Conservation (phyloP, 1,139 yeast genomes). For the Trichomonascaceae sp. region DNA sequence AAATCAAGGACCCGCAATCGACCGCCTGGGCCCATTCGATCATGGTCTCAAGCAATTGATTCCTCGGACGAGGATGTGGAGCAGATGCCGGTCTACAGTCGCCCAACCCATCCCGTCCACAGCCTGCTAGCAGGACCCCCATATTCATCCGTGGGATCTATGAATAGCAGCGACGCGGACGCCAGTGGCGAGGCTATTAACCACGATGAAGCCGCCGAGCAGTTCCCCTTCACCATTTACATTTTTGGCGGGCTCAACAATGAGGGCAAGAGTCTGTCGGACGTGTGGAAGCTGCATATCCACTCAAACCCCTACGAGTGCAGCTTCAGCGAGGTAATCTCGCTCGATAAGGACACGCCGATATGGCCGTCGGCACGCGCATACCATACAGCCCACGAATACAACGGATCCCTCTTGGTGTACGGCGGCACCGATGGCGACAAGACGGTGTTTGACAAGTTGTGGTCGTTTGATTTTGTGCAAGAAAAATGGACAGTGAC, state of each 20-base stretch:
- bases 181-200: not conserved
- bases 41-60: too few relatives aligned
- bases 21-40: too few relatives aligned
- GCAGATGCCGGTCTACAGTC: too few relatives aligned
- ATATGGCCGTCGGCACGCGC: constrained; percentile 14
- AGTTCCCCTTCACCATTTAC: constrained; percentile 7
- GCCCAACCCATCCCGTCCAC: too few relatives aligned
- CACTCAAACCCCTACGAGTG: constrained; percentile 5
- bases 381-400: constrained; percentile 14
- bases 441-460: constrained; percentile 10
- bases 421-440: constrained; percentile 13
- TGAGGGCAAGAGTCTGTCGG: constrained; percentile 10
- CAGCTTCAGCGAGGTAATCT: constrained; percentile 10
- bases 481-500: constrained; percentile 10
- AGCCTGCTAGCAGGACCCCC: too few relatives aligned
- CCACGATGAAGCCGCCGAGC: not conserved
- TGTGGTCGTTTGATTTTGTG: constrained; percentile 13
- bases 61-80: not conserved
- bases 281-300: constrained; percentile 14
- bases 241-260: constrained; percentile 15
- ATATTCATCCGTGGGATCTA: too few relatives aligned
- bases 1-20: not conserved
- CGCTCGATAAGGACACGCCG: constrained; percentile 12
- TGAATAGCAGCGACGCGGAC: too few relatives aligned
- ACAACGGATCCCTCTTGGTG: constrained; percentile 10